phyloP scores from a whole-genome alignment of 2,329 filamentous ascomycete genomes.

The Pseudopyrenochaeta lycopersici region DNA sequence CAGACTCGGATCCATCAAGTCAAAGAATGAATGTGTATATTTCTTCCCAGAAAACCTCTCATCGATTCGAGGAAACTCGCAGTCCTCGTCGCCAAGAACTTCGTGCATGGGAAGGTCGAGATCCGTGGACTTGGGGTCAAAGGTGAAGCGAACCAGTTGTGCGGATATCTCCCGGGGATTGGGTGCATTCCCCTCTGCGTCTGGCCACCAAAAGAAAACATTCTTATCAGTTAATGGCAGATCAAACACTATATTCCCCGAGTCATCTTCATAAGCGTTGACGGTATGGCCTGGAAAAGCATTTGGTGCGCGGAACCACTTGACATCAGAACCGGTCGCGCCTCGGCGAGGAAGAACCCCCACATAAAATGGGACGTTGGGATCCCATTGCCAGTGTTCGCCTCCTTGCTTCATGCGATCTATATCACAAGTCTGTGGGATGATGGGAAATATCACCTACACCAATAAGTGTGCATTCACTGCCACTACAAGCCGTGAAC shows the following conservation, averaged over 20 bases:
- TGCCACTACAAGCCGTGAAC: neutral
- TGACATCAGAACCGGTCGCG: slow-evolving; percentile 14
- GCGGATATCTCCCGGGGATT: slow-evolving; percentile 26
- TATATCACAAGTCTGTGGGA: slow-evolving; percentile 43
- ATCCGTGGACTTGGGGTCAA: slow-evolving; percentile 39
- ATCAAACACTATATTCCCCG: slow-evolving; percentile 45
- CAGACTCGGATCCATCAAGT: slow-evolving; percentile 54
- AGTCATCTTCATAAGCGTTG: slow-evolving; percentile 40
- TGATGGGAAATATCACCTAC: slow-evolving; percentile 50
- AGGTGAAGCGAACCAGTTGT: slow-evolving; percentile 36
- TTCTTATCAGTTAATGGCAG: slow-evolving; percentile 51
- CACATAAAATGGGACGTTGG: slow-evolving; percentile 37
- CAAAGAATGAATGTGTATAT: slow-evolving; percentile 50
- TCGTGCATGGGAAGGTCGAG: slow-evolving; percentile 32
- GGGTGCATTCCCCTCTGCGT: slow-evolving; percentile 47
- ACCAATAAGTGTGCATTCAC: neutral
- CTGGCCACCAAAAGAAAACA: slow-evolving; percentile 56
- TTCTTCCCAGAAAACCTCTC: slow-evolving; percentile 48
- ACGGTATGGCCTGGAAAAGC: slow-evolving; percentile 49
- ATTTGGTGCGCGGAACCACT: slow-evolving; percentile 50
- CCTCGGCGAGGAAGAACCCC: slow-evolving; percentile 35
- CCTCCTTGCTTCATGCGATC: slow-evolving; percentile 51
- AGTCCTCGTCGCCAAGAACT: slow-evolving; percentile 41
- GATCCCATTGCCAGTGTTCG: slow-evolving; percentile 54
- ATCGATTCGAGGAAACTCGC: slow-evolving; percentile 54